These are phyloP conservation scores for Vitis rupestris DNA, from an alignment of 164 flowering plant genomes.

Conservation along the genomic window DNA sequence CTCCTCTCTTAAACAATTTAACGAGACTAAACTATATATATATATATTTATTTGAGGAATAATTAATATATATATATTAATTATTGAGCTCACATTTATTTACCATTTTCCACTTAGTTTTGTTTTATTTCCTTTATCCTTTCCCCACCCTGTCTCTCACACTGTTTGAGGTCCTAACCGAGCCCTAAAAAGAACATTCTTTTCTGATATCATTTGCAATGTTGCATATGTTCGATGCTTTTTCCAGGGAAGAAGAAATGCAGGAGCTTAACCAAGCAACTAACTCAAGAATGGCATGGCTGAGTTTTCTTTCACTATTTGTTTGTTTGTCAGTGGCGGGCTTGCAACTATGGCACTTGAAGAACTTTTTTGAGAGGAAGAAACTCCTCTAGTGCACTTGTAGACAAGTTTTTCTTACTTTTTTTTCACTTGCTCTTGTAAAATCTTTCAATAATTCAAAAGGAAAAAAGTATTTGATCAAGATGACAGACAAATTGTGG, in stretches of 20 bases:
- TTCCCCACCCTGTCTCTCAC: too few relatives aligned
- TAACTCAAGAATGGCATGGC: conserved; percentile 59
- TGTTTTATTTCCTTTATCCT: too few relatives aligned
- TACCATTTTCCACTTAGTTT: too few relatives aligned
- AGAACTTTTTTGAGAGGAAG: conserved; percentile 81
- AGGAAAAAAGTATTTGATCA: background rate
- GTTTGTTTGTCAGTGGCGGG: conserved; percentile 70
- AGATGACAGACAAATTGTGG: background rate
- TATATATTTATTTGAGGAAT: background rate
- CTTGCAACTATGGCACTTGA: conserved; percentile 80
- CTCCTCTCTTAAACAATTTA: background rate
- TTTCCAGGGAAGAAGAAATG: conserved; percentile 73
- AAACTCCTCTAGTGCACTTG: conserved; percentile 49
- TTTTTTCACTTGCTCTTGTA: background rate
- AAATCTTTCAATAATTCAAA: background rate
- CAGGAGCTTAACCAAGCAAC: conserved; percentile 61
- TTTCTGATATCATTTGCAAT: background rate
- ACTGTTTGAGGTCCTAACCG: too few relatives aligned
- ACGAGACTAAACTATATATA: too few relatives aligned
- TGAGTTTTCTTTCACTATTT: conserved; percentile 57
- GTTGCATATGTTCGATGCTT: background rate
- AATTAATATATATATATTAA: too few relatives aligned
- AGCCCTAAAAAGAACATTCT: too few relatives aligned
- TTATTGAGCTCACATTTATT: too few relatives aligned
- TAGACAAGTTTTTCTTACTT: background rate